Percentiles rank a stretch among this genome's conserved stretches.
These are phyloP conservation scores for Strigomonas galati DNA, from an alignment of 208 protist genomes.

Conservation along the genomic window DNA sequence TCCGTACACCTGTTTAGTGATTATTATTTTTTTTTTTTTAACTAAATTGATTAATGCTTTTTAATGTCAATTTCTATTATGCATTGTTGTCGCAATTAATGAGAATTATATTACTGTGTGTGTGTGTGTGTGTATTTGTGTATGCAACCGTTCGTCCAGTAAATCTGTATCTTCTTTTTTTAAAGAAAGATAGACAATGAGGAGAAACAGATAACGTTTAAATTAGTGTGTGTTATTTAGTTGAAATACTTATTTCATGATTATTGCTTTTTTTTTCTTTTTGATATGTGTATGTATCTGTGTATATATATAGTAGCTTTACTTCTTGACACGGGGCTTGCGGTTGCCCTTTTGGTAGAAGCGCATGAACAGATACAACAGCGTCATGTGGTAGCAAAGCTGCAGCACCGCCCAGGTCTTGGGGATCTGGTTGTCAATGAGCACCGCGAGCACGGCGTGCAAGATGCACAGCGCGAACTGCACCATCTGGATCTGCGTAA, in stretches of 20 bases:
- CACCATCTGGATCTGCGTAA: slow-evolving; percentile 85
- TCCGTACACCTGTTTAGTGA: no score
- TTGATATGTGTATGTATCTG: not conserved
- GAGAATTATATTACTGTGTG: not conserved
- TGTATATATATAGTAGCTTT: slow-evolving; percentile 6
- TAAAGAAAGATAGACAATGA: not conserved
- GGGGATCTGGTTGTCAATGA: slow-evolving; percentile 61
- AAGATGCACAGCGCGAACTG: slow-evolving; percentile 85
- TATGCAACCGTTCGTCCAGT: not conserved
- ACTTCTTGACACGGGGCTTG: slow-evolving; percentile 25
- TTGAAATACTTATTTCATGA: not conserved
- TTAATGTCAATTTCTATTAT: not conserved
- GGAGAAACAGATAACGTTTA: not conserved
- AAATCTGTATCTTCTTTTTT: not conserved
- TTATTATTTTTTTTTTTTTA: slow-evolving; percentile 9
- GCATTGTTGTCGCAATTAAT: not conserved
- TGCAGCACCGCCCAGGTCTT: slow-evolving; percentile 58
- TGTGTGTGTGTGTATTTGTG: slow-evolving; percentile 1
- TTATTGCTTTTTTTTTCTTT: slow-evolving; percentile 6
- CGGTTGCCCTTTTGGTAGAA: slow-evolving; percentile 51
- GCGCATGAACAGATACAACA: slow-evolving; percentile 80
- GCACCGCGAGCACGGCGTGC: slow-evolving; percentile 64
- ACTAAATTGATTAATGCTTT: slow-evolving; percentile 3
- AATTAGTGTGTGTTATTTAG: not conserved
- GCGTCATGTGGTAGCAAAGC: slow-evolving; percentile 80